Evolutionary conservation across 495 filamentous ascomycete genomes (phyloP).

Genomic region (Cenococcum geophilum): DNA sequence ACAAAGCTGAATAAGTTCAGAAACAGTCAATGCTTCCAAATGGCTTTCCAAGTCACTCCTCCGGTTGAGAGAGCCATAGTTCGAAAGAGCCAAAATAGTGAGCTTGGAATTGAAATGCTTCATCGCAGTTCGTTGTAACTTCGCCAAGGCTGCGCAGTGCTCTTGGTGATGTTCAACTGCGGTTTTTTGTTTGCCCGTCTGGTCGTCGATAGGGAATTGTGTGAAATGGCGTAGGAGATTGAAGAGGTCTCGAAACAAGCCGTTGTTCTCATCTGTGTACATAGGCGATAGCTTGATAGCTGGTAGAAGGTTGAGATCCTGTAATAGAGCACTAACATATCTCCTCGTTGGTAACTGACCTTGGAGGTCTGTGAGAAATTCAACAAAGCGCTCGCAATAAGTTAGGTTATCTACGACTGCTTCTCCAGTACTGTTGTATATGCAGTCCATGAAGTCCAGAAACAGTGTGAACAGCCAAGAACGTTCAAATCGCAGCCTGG

Average conservation of each 20-base stretch:
- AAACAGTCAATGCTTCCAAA: constrained; percentile 62
- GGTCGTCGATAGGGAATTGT: constrained; percentile 86
- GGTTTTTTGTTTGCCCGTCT: constrained; percentile 69
- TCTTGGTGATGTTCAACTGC: constrained; percentile 67
- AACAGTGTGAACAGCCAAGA: constrained; percentile 88
- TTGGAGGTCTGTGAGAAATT: constrained; percentile 82
- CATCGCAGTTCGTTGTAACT: constrained; percentile 72
- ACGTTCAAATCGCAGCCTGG: constrained; percentile 81
- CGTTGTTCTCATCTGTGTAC: constrained; percentile 66
- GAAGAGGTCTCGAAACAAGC: constrained; percentile 75
- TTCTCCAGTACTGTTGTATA: constrained; percentile 53
- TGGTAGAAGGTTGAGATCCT: constrained; percentile 82
- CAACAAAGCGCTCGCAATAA: constrained; percentile 90
- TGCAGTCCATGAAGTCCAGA: constrained; percentile 69
- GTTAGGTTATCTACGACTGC: constrained; percentile 53
- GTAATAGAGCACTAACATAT: constrained; percentile 87
- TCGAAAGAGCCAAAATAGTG: constrained; percentile 82
- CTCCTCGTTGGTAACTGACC: constrained; percentile 91
- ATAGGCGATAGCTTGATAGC: constrained; percentile 74
- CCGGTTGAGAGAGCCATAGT: constrained; percentile 81
- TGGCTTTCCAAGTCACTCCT: constrained; percentile 73
- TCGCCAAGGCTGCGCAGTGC: constrained; percentile 70
- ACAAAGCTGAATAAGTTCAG: constrained; percentile 65
- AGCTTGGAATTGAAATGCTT: constrained; percentile 86
- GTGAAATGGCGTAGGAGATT: constrained; percentile 75